Conservation (phyloP, 1,284 basidiomycete species). For the Xerocomus minutiporus region DNA sequence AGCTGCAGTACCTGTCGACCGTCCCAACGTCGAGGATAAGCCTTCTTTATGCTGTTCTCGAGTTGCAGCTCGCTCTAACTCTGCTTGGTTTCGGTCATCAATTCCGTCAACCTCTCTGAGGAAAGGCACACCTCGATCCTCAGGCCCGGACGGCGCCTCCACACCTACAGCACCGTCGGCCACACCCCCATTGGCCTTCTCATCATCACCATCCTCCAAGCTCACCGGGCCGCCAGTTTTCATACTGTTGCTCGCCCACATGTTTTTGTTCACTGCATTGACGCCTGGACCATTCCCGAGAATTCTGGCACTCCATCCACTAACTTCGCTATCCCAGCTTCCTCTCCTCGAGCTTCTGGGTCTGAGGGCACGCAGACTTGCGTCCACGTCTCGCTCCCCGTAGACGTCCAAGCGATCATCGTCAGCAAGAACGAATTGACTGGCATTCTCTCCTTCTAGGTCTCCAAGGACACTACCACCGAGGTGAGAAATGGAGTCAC, state of each 20-base stretch:
- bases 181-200: conserved; percentile 16
- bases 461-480: conserved; percentile 48
- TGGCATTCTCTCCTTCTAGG: conserved; percentile 59
- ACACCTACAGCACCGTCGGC: conserved; percentile 7
- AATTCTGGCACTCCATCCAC: conserved; percentile 76
- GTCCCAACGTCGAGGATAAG: conserved; percentile 27
- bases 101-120: conserved; percentile 3
- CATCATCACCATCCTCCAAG: conserved; percentile 32
- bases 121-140: conserved; percentile 9
- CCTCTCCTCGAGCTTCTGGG: conserved; percentile 75
- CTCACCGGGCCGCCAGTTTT: conserved; percentile 49
- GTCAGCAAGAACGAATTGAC: conserved; percentile 58
- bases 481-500: conserved; percentile 70
- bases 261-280: conserved; percentile 45
- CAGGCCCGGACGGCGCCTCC: conserved; percentile 7
- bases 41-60: conserved; percentile 17
- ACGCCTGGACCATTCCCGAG: conserved; percentile 40
- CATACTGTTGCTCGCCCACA: conserved; percentile 56
- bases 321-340: conserved; percentile 81
- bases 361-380: conserved; percentile 73
- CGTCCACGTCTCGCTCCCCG: conserved; percentile 61
- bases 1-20: conserved; percentile 22
- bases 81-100: conserved; percentile 5
- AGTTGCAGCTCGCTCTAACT: not conserved
- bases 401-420: conserved; percentile 54